These are phyloP conservation scores for Aspergillus texensis DNA, from an alignment of 2,329 filamentous ascomycete genomes.

Conservation along the genomic window DNA sequence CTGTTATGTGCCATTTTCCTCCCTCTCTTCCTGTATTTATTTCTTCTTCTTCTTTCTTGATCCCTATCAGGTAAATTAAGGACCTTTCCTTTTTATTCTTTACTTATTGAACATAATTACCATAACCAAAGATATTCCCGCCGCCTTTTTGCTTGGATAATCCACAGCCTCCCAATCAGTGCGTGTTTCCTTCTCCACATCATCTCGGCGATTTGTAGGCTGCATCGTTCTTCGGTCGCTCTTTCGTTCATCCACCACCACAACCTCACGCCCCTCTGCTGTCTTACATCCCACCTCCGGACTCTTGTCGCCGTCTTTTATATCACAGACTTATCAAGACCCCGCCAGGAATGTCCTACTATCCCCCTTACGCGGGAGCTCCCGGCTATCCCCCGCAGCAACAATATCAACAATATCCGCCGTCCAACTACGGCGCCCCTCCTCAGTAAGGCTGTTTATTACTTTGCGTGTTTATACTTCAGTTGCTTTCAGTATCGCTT, in stretches of 20 bases:
- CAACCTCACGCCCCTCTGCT: not conserved
- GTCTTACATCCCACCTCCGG: conserved; percentile 10
- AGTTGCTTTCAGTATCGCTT: not conserved
- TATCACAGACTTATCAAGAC: conserved; percentile 14
- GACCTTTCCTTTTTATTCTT: not conserved
- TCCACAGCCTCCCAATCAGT: conserved; percentile 1
- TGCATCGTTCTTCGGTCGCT: conserved; percentile 21
- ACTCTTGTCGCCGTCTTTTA: conserved; percentile 9
- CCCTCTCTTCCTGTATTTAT: not conserved
- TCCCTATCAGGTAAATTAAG: not conserved
- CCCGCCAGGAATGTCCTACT: conserved; percentile 60
- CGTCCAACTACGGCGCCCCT: conserved; percentile 40
- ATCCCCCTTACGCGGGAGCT: conserved; percentile 61
- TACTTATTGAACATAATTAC: not conserved
- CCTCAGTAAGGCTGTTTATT: conserved; percentile 36
- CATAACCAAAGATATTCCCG: not conserved
- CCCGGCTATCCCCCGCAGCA: conserved; percentile 57
- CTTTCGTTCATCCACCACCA: conserved; percentile 8
- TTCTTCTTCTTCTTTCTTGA: not conserved
- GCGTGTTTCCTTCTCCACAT: conserved; percentile 15
- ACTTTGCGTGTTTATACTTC: not conserved
- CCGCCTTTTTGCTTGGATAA: not conserved
- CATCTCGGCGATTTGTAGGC: conserved; percentile 21
- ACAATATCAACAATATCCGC: conserved; percentile 29
- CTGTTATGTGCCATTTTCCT: not conserved